Percentiles rank a stretch among this genome's conserved stretches.
Evolutionary conservation across 2,329 filamentous ascomycete genomes (phyloP).

Genomic region (Fusarium coffeatum): DNA sequence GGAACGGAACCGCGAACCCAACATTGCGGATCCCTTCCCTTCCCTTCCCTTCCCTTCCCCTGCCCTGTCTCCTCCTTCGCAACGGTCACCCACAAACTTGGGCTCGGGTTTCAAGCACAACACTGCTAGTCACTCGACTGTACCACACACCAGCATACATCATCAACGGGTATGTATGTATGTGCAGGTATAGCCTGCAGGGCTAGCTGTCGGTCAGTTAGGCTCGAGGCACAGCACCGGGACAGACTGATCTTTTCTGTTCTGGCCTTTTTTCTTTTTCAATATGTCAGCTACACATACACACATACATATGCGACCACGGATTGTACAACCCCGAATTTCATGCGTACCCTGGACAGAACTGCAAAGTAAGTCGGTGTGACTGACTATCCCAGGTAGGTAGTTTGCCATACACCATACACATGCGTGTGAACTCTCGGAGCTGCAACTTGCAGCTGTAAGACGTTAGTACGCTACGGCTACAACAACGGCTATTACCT

Average conservation of each 20-base stretch:
- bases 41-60: conserved; percentile 15
- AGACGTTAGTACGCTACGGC: not conserved
- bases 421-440: conserved; percentile 38
- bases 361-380: conserved; percentile 45
- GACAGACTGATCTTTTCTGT: not conserved
- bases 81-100: conserved; percentile 36
- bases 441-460: conserved; percentile 35
- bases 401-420: conserved; percentile 18
- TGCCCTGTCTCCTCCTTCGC: conserved; percentile 9
- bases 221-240: not conserved
- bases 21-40: conserved; percentile 18
- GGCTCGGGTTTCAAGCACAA: conserved; percentile 15
- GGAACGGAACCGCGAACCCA: not conserved
- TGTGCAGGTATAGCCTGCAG: not conserved
- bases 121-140: conserved; percentile 1
- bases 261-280: not conserved
- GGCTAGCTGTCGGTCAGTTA: not conserved
- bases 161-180: conserved; percentile 27
- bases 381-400: conserved; percentile 25
- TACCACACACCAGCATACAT: conserved; percentile 18
- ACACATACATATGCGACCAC: conserved; percentile 17
- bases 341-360: conserved; percentile 42
- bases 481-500: not conserved
- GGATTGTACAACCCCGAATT: conserved; percentile 42
- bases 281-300: conserved; percentile 4